Evolutionary conservation across 2,329 filamentous ascomycete species (phyloP).

Genomic region (Colletotrichum neosansevieriae): DNA sequence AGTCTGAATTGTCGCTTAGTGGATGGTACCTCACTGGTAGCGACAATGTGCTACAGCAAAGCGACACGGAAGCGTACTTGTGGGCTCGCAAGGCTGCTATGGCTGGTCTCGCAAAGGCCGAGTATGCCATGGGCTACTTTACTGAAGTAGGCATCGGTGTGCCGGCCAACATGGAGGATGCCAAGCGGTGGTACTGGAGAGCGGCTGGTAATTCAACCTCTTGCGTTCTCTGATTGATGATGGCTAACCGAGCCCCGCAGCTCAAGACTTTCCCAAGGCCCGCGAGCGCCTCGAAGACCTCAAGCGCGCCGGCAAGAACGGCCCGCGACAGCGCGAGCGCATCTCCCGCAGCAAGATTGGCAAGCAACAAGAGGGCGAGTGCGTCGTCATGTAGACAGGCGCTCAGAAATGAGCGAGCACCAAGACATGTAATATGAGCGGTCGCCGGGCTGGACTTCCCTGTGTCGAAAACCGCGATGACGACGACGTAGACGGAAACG

Average conservation of each 20-base stretch:
- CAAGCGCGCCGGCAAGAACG: slow-evolving; percentile 76
- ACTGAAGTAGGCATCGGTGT: slow-evolving; percentile 95
- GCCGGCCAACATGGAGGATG: slow-evolving; percentile 88
- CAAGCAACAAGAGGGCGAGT: slow-evolving; percentile 90
- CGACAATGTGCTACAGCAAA: slow-evolving; percentile 88
- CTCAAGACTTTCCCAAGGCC: slow-evolving; percentile 94
- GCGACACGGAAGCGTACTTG: slow-evolving; percentile 94
- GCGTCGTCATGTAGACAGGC: slow-evolving; percentile 78
- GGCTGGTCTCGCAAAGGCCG: slow-evolving; percentile 89
- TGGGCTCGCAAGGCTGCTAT: slow-evolving; percentile 96
- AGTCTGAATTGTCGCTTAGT: slow-evolving; percentile 85
- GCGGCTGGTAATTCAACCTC: slow-evolving; percentile 82
- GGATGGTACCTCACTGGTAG: slow-evolving; percentile 97
- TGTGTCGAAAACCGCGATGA: slow-evolving; percentile 10
- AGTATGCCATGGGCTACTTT: slow-evolving; percentile 99
- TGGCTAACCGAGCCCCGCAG: slow-evolving; percentile 60
- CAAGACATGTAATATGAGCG: slow-evolving; percentile 12
- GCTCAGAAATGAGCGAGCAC: background rate
- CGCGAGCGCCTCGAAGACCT: slow-evolving; percentile 93
- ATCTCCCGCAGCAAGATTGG: slow-evolving; percentile 85
- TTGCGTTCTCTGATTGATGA: background rate
- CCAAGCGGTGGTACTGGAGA: slow-evolving; percentile 97
- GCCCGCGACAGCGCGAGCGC: slow-evolving; percentile 79
- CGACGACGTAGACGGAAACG: slow-evolving; percentile 3
- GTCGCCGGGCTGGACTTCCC: slow-evolving; percentile 14